Percentiles rank a stretch among this genome's conserved stretches.
These are phyloP conservation scores for Maudiozyma saulgeensis DNA, from an alignment of 805 yeast species.

Conservation along the genomic window DNA sequence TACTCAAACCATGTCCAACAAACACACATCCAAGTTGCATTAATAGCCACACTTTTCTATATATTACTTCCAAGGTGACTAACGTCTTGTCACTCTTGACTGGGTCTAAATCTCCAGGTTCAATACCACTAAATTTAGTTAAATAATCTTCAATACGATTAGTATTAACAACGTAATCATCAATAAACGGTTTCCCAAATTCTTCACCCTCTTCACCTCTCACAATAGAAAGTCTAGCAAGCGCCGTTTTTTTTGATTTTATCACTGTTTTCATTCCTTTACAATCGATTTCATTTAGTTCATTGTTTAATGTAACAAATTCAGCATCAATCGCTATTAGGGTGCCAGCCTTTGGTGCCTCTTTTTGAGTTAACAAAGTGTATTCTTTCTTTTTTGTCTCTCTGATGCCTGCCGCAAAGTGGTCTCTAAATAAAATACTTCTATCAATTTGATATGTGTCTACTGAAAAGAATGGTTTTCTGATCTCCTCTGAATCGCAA, in stretches of 20 bases:
- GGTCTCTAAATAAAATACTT: conserved; percentile 61
- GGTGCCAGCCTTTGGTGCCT: conserved; percentile 67
- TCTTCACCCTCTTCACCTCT: conserved; percentile 58
- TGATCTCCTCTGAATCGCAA: conserved; percentile 37
- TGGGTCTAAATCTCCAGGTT: conserved; percentile 81
- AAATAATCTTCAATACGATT: conserved; percentile 72
- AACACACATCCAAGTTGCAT: conserved; percentile 83
- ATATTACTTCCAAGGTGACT: conserved; percentile 74
- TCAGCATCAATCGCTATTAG: conserved; percentile 94
- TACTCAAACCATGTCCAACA: conserved; percentile 88
- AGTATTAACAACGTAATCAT: conserved; percentile 77
- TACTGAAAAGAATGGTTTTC: conserved; percentile 38
- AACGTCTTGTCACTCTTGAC: conserved; percentile 51
- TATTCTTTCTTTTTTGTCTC: conserved; percentile 53
- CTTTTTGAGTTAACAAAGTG: conserved; percentile 52
- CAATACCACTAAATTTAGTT: conserved; percentile 89
- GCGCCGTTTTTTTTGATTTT: conserved; percentile 62
- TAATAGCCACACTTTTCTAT: conserved; percentile 81
- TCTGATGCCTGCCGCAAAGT: conserved; percentile 59
- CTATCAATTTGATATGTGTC: conserved; percentile 49
- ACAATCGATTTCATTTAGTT: conserved; percentile 65
- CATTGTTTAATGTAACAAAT: conserved; percentile 75
- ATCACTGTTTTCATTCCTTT: conserved; percentile 62
- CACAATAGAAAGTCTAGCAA: conserved; percentile 84
- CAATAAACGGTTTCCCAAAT: conserved; percentile 75